A percentile compares a stretch with the other conserved stretches of the same genome.
phyloP scores from a whole-genome alignment of 2,329 filamentous ascomycete genomes.

The Fusarium solani-melongenae region DNA sequence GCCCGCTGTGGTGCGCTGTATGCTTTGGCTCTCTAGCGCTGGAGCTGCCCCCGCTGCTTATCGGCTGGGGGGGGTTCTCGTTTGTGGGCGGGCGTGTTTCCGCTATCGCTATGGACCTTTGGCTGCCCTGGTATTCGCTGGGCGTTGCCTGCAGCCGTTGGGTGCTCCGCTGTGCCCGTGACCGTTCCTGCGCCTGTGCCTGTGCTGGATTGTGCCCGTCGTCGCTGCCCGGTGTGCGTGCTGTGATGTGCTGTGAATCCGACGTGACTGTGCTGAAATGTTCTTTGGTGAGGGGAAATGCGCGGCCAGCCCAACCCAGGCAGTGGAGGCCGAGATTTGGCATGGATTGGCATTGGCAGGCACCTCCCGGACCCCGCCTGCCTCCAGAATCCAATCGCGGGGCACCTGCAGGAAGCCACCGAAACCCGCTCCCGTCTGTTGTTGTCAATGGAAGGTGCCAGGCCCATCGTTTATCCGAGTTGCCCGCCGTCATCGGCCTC shows the following conservation, averaged over 20 bases:
- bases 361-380: neutral
- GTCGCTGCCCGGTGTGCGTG: slow-evolving; percentile 20
- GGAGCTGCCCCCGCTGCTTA: neutral
- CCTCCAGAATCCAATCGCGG: slow-evolving; percentile 10
- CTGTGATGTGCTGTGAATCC: slow-evolving; percentile 38
- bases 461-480: slow-evolving; percentile 32
- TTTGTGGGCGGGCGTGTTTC: neutral
- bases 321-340: slow-evolving; percentile 20
- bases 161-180: neutral
- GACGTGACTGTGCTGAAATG: slow-evolving; percentile 56
- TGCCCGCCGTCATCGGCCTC: slow-evolving; percentile 26
- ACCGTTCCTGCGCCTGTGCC: slow-evolving; percentile 10
- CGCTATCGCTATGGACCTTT: neutral
- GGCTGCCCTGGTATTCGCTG: neutral
- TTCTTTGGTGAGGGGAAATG: slow-evolving; percentile 52
- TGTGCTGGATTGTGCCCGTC: slow-evolving; percentile 18
- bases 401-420: slow-evolving; percentile 13
- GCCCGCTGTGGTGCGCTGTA: neutral
- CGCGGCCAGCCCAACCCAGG: slow-evolving; percentile 35
- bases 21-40: neutral
- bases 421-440: slow-evolving; percentile 1
- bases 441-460: neutral
- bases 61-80: neutral
- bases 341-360: slow-evolving; percentile 10
- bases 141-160: neutral